Percentiles rank a stretch among this genome's conserved stretches.
phyloP scores from a whole-genome alignment of 768 basidiomycete genomes.

The Psilocybe azurescens region DNA sequence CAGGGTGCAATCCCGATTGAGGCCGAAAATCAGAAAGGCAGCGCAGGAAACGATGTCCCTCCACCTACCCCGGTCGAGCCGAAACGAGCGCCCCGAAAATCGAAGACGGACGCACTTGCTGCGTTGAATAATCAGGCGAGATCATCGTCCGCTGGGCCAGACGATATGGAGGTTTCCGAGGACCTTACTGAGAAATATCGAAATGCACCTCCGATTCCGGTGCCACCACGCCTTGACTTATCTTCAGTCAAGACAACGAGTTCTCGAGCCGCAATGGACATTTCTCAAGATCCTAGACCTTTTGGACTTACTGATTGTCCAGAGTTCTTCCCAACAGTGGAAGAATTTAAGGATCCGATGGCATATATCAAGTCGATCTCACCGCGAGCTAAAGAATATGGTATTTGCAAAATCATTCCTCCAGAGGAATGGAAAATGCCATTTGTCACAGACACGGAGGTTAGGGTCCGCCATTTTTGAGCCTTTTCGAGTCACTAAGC shows the following conservation, averaged over 20 bases:
- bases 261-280: slow-evolving; percentile 46
- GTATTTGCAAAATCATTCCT: slow-evolving; percentile 96
- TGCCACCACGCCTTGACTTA: slow-evolving; percentile 68
- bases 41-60: slow-evolving; percentile 40
- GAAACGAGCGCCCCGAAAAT: slow-evolving; percentile 84
- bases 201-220: slow-evolving; percentile 62
- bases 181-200: slow-evolving; percentile 54
- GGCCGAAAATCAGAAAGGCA: slow-evolving; percentile 43
- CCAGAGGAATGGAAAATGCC: slow-evolving; percentile 95
- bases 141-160: slow-evolving; percentile 58
- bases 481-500: slow-evolving; percentile 42
- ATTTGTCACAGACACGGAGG: slow-evolving; percentile 94
- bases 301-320: slow-evolving; percentile 93
- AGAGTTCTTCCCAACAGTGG: slow-evolving; percentile 84
- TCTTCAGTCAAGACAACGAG: slow-evolving; percentile 72
- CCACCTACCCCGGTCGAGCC: slow-evolving; percentile 47
- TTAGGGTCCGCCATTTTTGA: slow-evolving; percentile 39
- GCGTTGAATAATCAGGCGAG: slow-evolving; percentile 74
- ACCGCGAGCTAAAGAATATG: slow-evolving; percentile 71
- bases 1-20: slow-evolving; percentile 75
- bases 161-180: slow-evolving; percentile 54
- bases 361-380: slow-evolving; percentile 87
- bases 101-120: slow-evolving; percentile 86
- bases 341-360: slow-evolving; percentile 95
- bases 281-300: slow-evolving; percentile 58